Evolutionary conservation across 2,329 filamentous ascomycete genomes (phyloP).

Genomic region (Arthrinium puccinioides): DNA sequence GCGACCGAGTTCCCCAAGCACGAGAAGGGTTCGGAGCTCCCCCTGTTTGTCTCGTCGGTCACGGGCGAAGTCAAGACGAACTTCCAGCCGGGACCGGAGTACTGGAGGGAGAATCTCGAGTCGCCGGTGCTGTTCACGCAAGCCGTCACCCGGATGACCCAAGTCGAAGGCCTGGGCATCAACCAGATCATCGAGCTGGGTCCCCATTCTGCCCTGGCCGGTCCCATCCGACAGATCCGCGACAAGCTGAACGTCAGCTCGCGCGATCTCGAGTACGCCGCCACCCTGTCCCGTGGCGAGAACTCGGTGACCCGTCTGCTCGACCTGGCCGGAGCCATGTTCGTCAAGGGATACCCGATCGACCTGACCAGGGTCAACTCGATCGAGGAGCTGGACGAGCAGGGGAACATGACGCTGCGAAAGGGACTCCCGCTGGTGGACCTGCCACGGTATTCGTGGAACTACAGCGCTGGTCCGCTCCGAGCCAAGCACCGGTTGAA

Average conservation of each 20-base stretch:
- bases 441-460: slow-evolving; percentile 9
- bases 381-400: slow-evolving; percentile 4
- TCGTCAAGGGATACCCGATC: slow-evolving; percentile 4
- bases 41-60: background rate
- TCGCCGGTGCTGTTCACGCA: slow-evolving; percentile 4
- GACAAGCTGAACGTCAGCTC: slow-evolving; percentile 6
- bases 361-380: slow-evolving; percentile 7
- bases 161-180: too few species aligned
- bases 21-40: background rate
- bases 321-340: slow-evolving; percentile 7
- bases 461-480: too few species aligned
- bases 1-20: too few species aligned
- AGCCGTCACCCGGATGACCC: background rate
- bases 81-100: background rate
- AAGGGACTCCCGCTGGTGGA: slow-evolving; percentile 3
- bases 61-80: background rate
- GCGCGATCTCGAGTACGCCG: slow-evolving; percentile 14
- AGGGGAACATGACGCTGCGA: slow-evolving; percentile 4
- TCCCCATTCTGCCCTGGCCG: slow-evolving; percentile 23
- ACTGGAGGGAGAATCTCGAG: slow-evolving; percentile 4
- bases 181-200: slow-evolving; percentile 9
- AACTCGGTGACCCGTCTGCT: slow-evolving; percentile 14
- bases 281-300: slow-evolving; percentile 13
- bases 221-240: slow-evolving; percentile 21
- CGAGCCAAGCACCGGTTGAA: too few species aligned